Evolutionary conservation across 331 rosid genomes (phyloP).

Genomic region (Acacia concinna): DNA sequence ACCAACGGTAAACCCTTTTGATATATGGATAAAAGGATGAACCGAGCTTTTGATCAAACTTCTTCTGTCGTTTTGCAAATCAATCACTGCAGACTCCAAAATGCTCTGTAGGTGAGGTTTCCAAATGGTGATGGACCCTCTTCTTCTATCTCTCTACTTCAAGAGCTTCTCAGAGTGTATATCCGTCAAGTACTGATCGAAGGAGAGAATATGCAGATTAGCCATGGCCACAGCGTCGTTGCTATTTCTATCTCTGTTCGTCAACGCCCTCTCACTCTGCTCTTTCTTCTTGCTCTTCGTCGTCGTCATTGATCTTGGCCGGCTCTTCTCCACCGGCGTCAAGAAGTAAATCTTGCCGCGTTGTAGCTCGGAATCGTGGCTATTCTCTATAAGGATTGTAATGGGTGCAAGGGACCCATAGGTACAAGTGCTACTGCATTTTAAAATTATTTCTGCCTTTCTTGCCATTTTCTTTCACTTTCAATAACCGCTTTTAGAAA

Average conservation of each 20-base stretch:
- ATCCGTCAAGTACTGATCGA: slow-evolving; percentile 79
- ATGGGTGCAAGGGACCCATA: too few relatives aligned
- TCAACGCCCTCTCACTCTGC: neutral
- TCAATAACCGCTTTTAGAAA: too few relatives aligned
- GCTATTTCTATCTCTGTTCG: neutral
- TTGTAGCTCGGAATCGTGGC: slow-evolving; percentile 81
- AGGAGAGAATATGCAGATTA: slow-evolving; percentile 45
- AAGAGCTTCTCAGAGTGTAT: slow-evolving; percentile 83
- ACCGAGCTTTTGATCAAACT: too few relatives aligned
- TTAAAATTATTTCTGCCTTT: too few relatives aligned
- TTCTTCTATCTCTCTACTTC: slow-evolving; percentile 66
- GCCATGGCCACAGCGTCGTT: slow-evolving; percentile 38
- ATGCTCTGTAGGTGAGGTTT: slow-evolving; percentile 91
- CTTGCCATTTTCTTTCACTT: too few relatives aligned
- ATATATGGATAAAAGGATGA: too few relatives aligned
- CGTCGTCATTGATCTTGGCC: slow-evolving; percentile 29
- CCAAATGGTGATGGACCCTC: slow-evolving; percentile 94
- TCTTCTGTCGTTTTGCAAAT: too few relatives aligned
- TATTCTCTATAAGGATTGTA: too few relatives aligned
- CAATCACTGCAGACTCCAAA: slow-evolving; percentile 72
- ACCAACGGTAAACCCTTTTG: too few relatives aligned
- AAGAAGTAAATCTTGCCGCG: slow-evolving; percentile 99
- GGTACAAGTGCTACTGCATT: too few relatives aligned
- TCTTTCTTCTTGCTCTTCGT: slow-evolving; percentile 51
- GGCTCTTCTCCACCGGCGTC: slow-evolving; percentile 43